phyloP scores from a whole-genome alignment of 2,329 filamentous ascomycete species.

The Metarhizium brunneum region DNA sequence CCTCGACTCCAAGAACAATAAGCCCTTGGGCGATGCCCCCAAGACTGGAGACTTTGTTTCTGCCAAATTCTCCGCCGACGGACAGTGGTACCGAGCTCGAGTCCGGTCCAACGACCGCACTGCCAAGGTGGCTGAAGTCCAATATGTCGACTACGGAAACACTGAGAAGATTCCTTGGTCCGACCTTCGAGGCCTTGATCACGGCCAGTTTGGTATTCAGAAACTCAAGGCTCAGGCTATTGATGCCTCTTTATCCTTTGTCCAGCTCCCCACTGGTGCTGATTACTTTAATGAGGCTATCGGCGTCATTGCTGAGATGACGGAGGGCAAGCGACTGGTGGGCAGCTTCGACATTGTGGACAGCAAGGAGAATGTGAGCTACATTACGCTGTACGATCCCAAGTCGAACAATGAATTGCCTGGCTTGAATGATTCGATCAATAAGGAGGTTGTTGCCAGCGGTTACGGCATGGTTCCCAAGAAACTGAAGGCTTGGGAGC shows the following conservation, averaged over 20 bases:
- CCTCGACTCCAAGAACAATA: slow-evolving; percentile 70
- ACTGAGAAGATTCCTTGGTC: slow-evolving; percentile 81
- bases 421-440: slow-evolving; percentile 68
- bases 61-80: slow-evolving; percentile 81
- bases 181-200: slow-evolving; percentile 69
- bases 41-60: slow-evolving; percentile 89
- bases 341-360: slow-evolving; percentile 84
- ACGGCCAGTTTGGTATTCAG: slow-evolving; percentile 67
- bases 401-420: slow-evolving; percentile 45
- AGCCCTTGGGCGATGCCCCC: slow-evolving; percentile 62
- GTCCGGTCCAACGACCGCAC: slow-evolving; percentile 89
- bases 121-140: slow-evolving; percentile 77
- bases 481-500: slow-evolving; percentile 90
- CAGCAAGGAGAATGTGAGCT: slow-evolving; percentile 67
- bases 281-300: slow-evolving; percentile 82
- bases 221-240: slow-evolving; percentile 81
- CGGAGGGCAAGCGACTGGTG: slow-evolving; percentile 68
- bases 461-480: slow-evolving; percentile 85
- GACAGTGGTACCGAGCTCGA: slow-evolving; percentile 88
- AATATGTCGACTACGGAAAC: slow-evolving; percentile 97
- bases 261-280: slow-evolving; percentile 73
- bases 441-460: slow-evolving; percentile 74
- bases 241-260: slow-evolving; percentile 78
- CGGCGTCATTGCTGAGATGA: slow-evolving; percentile 63
- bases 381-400: slow-evolving; percentile 82